Conservation (phyloP, 1,139 yeast species). For the Taiozyma sp. region DNA sequence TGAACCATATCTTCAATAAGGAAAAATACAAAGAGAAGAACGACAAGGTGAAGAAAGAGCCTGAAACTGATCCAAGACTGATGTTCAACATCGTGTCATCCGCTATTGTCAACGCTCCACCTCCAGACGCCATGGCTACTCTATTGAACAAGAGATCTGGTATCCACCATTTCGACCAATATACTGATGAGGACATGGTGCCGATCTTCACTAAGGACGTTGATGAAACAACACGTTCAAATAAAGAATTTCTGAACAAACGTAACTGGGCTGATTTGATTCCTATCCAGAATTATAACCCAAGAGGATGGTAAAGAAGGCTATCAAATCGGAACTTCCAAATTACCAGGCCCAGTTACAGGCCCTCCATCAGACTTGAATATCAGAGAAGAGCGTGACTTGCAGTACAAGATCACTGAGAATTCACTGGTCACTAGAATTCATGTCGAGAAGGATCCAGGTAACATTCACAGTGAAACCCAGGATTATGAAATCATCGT, state of each 20-base stretch:
- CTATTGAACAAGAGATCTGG: slow-evolving; percentile 60
- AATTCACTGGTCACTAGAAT: slow-evolving; percentile 63
- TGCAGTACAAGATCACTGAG: slow-evolving; percentile 44
- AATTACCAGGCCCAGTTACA: slow-evolving; percentile 26
- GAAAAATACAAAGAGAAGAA: slow-evolving; percentile 34
- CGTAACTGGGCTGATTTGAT: slow-evolving; percentile 69
- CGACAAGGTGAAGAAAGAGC: slow-evolving; percentile 37
- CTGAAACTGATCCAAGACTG: slow-evolving; percentile 68
- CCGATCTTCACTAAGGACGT: slow-evolving; percentile 63
- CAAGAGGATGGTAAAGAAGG: slow-evolving; percentile 16
- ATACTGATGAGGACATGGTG: slow-evolving; percentile 76
- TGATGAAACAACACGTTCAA: slow-evolving; percentile 48
- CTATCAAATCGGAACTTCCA: slow-evolving; percentile 24
- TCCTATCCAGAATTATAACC: slow-evolving; percentile 33
- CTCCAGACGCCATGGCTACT: slow-evolving; percentile 80
- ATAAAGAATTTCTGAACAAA: slow-evolving; percentile 61
- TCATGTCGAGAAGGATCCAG: slow-evolving; percentile 62
- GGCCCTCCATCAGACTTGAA: slow-evolving; percentile 8
- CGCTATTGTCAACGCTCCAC: slow-evolving; percentile 90
- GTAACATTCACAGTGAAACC: slow-evolving; percentile 47
- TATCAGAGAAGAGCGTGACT: slow-evolving; percentile 21
- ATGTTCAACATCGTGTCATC: slow-evolving; percentile 82
- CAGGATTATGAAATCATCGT: slow-evolving; percentile 63
- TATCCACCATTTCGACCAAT: slow-evolving; percentile 56
- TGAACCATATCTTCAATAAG: slow-evolving; percentile 32